A percentile compares a stretch with the other conserved stretches of the same genome.
These are phyloP conservation scores for Plasmodium ovale DNA, from an alignment of 169 alveolate species.

Conservation along the genomic window DNA sequence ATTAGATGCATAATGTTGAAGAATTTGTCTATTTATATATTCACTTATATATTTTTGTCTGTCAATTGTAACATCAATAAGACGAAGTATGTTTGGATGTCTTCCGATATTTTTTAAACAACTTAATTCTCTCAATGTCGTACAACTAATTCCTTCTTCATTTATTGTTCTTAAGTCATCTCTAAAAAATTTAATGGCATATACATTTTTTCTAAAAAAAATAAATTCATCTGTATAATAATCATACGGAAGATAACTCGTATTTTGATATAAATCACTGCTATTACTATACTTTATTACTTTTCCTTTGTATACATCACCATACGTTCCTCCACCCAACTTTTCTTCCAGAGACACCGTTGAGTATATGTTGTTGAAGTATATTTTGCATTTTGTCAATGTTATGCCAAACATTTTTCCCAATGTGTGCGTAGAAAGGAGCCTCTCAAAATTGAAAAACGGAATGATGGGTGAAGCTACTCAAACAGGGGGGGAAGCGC, in stretches of 20 bases:
- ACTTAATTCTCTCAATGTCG: conserved; percentile 90
- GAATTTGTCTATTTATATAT: conserved; percentile 60
- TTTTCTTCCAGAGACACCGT: conserved; percentile 80
- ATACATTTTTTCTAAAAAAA: conserved; percentile 68
- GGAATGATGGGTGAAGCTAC: too few species aligned
- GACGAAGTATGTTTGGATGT: conserved; percentile 84
- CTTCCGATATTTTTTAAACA: conserved; percentile 85
- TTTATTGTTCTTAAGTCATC: conserved; percentile 89
- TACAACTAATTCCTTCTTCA: conserved; percentile 91
- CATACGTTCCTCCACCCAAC: conserved; percentile 94
- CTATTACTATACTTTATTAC: conserved; percentile 27
- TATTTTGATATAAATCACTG: conserved; percentile 43
- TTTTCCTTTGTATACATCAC: conserved; percentile 91
- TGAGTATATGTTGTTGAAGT: conserved; percentile 56
- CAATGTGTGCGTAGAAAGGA: too few species aligned
- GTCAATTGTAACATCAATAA: conserved; percentile 85
- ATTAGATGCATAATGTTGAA: conserved; percentile 67
- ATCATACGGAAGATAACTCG: conserved; percentile 53
- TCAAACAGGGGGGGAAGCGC: too few species aligned
- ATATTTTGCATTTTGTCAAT: conserved; percentile 59
- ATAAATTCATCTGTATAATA: conserved; percentile 70
- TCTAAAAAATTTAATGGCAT: conserved; percentile 89
- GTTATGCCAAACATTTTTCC: conserved; percentile 61
- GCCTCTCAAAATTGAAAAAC: too few species aligned
- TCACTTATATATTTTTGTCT: conserved; percentile 74